Evolutionary conservation across 805 yeast genomes (phyloP), one percentile per base, ranked within the genome.

Genomic region (Ogataea ramenticola): DNA sequence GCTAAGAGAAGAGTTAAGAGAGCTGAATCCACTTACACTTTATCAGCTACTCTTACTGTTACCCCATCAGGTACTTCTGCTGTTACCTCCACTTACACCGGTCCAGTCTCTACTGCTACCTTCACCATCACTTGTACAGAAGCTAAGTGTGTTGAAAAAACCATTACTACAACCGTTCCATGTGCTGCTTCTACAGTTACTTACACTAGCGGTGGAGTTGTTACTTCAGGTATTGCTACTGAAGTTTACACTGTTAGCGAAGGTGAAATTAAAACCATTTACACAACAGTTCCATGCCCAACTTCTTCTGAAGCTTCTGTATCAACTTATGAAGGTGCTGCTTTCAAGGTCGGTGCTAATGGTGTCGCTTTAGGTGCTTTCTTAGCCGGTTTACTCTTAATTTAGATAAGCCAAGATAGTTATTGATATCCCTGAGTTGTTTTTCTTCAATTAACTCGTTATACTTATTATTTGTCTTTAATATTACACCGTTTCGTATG

Each of bases 361-460:
- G 39, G 39, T 36, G 9, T 36, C 4, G 19, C 39, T 36, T 22
- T 36, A 11, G 30, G 29, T 36, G 39, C 30, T 22, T 22, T 36
- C 7, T 15, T 36, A 22, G 39, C 39, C 22, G 39, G 39, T 21
- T 36, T 36, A 22, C 22, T 36, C 6, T 36, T 36, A 34, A 34
- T 70, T 19, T 37, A 41, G 27, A 24, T 24, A 6, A 24, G 10
- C 27, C n/a, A n/a, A n/a, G 10, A 24, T 10, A 24, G 10, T 24
- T 10, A 24, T 10, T 10, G 27, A 10, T 24, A 24, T 24, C 10
- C 10, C 27, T 7, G 10, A 24, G 27, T 24, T 24, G 10, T 24
- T 24, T 24, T 24, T 7, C 27, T 24, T n/a, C n/a, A n/a, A n/a
- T n/a, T n/a, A n/a, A n/a, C n/a, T n/a, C n/a, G n/a, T n/a, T n/a